Conservation (phyloP, 805 yeast species). For the Barnettozyma sucrosica region DNA sequence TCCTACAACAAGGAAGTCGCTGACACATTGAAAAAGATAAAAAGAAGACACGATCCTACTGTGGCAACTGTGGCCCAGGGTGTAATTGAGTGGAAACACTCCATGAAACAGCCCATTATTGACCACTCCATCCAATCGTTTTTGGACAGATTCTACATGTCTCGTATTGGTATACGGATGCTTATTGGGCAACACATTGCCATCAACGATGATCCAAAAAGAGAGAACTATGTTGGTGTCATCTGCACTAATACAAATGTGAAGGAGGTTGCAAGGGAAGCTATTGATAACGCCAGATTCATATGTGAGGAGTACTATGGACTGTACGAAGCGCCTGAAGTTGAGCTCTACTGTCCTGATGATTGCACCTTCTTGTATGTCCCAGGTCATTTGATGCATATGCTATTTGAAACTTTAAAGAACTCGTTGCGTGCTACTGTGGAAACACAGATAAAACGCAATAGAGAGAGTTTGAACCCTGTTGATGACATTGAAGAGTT, state of each 20-base stretch:
- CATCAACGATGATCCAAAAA: constrained; percentile 58
- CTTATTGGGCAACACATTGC: constrained; percentile 93
- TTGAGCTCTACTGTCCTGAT: constrained; percentile 57
- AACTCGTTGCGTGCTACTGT: constrained; percentile 87
- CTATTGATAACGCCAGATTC: constrained; percentile 84
- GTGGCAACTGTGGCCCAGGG: constrained; percentile 91
- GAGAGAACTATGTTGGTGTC: constrained; percentile 77
- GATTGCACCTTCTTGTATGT: constrained; percentile 84
- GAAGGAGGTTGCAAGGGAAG: constrained; percentile 77
- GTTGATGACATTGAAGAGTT: constrained; percentile 47
- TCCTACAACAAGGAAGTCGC: constrained; percentile 65
- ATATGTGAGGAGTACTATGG: constrained; percentile 92
- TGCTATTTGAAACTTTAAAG: constrained; percentile 83
- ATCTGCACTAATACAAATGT: constrained; percentile 82
- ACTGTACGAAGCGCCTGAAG: constrained; percentile 78
- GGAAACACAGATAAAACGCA: constrained; percentile 61
- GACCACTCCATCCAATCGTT: constrained; percentile 75
- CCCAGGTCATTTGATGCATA: constrained; percentile 88
- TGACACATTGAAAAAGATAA: constrained; percentile 62
- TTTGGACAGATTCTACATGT: constrained; percentile 82
- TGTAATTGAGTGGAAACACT: constrained; percentile 80
- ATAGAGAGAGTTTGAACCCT: constrained; percentile 36
- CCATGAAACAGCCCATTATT: constrained; percentile 41
- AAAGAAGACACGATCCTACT: constrained; percentile 85
- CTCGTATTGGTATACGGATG: constrained; percentile 89